Evolutionary conservation across 2,329 filamentous ascomycete species (phyloP), one percentile per base, ranked within the genome.

Genomic region (Sporothrix pallida): DNA sequence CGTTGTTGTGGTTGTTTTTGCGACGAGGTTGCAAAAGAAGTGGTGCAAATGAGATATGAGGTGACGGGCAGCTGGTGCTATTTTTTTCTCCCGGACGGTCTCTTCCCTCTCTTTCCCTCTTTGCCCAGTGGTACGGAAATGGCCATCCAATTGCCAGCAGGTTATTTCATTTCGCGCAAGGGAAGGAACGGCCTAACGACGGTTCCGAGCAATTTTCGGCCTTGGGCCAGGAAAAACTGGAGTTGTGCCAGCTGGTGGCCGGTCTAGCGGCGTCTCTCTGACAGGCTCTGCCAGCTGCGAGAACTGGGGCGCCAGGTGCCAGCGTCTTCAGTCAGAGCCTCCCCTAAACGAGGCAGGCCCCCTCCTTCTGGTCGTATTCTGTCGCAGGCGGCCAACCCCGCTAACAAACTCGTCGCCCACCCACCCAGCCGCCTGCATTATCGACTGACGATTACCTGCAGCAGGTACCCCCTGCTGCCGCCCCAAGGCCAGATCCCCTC

Each of bases 141-240:
- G 72, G 31, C 71, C 77, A 67, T 79, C 78, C 78, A 78, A 80
- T 84, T 78, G 77, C 77, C 76, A 73, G 76, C 75, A 37, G 73
- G 60, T 75, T 75, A 77, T 76, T 77, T 76, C 76, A 77, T 75
- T 77, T 76, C 76, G 75, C 75, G 69, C 75, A 75, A 60, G 46
- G 50, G 65, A 50, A 56, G 60, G 58, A 37, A 65, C 72, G 72
- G 70, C 72, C 68, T 26, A 70, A 69, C 71, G 70, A 52, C 37
- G 31, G 70, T 77, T 77, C 78, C 77, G 77, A 74, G 75, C 74
- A 74, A 76, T 79, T 79, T 78, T 79, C 77, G 78, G 74, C 71
- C 56, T 50, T 50, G 46, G 67, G 31, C 15, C 69, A 73, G 75
- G 74, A 42, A 70, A 75, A 63, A 54, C 62, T 63, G 65, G 10